phyloP scores from a whole-genome alignment of 1,284 basidiomycete genomes.

The Butyriboletus appendiculatus region DNA sequence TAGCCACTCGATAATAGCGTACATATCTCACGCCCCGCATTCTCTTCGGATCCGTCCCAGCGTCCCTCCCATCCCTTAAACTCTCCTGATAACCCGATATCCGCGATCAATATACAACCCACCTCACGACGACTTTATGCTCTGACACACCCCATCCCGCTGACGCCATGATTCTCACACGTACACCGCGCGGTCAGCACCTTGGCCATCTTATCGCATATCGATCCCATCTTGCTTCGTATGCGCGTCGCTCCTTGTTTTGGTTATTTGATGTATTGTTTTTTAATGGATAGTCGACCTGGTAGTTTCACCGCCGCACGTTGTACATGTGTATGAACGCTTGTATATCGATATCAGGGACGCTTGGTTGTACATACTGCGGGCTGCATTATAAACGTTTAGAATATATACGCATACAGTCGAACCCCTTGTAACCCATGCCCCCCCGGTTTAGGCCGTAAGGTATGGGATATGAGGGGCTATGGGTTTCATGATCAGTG shows the following conservation, averaged over 20 bases:
- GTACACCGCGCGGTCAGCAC: neutral
- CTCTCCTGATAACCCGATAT: too few species aligned
- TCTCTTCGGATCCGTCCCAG: neutral
- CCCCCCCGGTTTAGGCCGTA: too few species aligned
- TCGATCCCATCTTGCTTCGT: neutral
- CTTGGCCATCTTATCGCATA: neutral
- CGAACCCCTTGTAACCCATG: too few species aligned
- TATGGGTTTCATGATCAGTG: too few species aligned
- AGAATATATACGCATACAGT: neutral
- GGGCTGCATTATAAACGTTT: neutral
- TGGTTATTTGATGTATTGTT: neutral
- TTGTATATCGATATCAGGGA: too few species aligned
- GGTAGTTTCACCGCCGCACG: neutral
- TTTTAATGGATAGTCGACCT: neutral
- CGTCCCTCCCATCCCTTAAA: neutral
- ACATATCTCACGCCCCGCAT: neutral
- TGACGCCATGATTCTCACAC: neutral
- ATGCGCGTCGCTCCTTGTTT: neutral
- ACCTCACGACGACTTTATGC: neutral
- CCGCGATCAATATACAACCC: neutral
- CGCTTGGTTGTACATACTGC: neutral
- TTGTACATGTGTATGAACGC: neutral
- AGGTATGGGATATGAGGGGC: too few species aligned
- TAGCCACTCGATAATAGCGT: neutral
- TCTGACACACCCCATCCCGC: neutral